These are phyloP conservation scores for Erodium moschatum DNA, from an alignment of 441 rosid genomes.

Conservation along the genomic window DNA sequence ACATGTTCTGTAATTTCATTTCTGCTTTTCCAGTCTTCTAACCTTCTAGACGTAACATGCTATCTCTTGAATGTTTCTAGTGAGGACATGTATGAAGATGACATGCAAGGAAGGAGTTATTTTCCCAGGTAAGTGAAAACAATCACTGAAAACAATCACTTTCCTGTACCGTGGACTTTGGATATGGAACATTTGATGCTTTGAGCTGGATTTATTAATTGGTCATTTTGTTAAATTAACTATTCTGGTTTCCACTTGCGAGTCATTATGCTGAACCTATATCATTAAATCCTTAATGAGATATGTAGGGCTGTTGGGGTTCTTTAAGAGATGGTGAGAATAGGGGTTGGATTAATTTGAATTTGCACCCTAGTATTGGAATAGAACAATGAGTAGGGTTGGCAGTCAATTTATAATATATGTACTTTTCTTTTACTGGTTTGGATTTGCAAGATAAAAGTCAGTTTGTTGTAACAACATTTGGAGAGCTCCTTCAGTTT, in stretches of 20 bases:
- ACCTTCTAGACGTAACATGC: conserved; percentile 16
- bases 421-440: not conserved
- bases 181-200: conserved; percentile 5
- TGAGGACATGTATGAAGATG: conserved; percentile 37
- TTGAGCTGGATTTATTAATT: conserved; percentile 1
- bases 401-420: not conserved
- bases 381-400: not conserved
- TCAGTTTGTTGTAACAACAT: conserved; percentile 1
- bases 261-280: not conserved
- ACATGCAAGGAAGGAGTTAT: conserved; percentile 40
- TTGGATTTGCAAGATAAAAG: not conserved
- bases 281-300: not conserved
- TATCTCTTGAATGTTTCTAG: conserved; percentile 35
- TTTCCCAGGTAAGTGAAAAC: conserved; percentile 60
- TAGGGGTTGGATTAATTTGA: not conserved
- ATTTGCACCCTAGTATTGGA: not conserved
- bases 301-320: not conserved
- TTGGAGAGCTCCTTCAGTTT: not conserved
- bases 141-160: conserved; percentile 1
- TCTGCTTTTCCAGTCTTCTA: conserved; percentile 11
- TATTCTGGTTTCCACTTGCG: not conserved
- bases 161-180: conserved; percentile 11
- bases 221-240: not conserved
- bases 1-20: not conserved
- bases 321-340: conserved; percentile 3